phyloP scores from a whole-genome alignment of 768 basidiomycete species.

The Mycena polygramma region DNA sequence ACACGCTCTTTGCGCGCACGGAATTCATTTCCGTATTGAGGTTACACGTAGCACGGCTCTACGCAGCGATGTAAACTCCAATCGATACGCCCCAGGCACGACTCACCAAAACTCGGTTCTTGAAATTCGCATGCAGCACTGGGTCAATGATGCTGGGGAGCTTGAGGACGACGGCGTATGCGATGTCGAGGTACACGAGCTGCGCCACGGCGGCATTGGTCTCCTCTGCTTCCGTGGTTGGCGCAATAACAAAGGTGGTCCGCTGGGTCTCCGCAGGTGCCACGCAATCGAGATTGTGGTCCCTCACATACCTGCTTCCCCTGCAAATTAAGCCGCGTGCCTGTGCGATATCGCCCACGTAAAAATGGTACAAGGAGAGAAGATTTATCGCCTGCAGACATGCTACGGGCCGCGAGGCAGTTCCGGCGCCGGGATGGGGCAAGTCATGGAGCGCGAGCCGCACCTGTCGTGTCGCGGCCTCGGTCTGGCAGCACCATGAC shows the following conservation, averaged over 20 bases:
- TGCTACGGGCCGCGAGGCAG: background rate
- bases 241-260: background rate
- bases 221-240: conserved; percentile 5
- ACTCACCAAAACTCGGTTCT: background rate
- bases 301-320: background rate
- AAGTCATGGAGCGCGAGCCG: background rate
- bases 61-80: background rate
- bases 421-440: background rate
- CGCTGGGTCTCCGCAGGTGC: too few species aligned
- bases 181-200: conserved; percentile 30
- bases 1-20: conserved; percentile 28
- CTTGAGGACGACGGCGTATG: conserved; percentile 16
- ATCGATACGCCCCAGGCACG: background rate
- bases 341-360: conserved; percentile 22
- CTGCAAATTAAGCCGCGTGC: conserved; percentile 9
- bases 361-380: conserved; percentile 13
- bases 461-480: background rate
- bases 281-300: conserved; percentile 5
- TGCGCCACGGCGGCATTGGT: conserved; percentile 21
- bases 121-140: conserved; percentile 2
- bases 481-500: conserved; percentile 10
- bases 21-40: conserved; percentile 26
- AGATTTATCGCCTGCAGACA: conserved; percentile 20
- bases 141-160: conserved; percentile 19
- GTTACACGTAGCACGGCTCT: background rate